phyloP scores from a whole-genome alignment of 2,329 filamentous ascomycete genomes.

The Chaetomium globosum region DNA sequence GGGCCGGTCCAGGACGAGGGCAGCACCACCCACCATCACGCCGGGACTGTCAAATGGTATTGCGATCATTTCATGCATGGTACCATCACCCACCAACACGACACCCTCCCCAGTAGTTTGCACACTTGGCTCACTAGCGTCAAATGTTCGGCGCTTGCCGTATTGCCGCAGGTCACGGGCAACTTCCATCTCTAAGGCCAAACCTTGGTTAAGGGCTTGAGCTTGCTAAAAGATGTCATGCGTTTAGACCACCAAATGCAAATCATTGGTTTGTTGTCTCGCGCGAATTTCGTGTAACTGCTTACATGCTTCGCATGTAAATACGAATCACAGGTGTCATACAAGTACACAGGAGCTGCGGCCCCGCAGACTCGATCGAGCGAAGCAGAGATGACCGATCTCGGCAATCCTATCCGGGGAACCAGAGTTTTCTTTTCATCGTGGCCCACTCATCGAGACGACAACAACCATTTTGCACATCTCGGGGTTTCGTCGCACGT shows the following conservation, averaged over 20 bases:
- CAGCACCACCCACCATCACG: not conserved
- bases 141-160: not conserved
- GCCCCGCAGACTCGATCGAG: conserved; percentile 9
- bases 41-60: not conserved
- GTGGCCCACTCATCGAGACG: not conserved
- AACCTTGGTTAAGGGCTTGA: not conserved
- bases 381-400: conserved; percentile 2
- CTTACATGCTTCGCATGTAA: too few relatives aligned
- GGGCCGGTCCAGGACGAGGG: not conserved
- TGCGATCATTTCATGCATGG: conserved; percentile 11
- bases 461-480: not conserved
- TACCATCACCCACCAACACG: not conserved
- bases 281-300: not conserved
- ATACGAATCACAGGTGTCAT: not conserved
- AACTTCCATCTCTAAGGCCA: too few relatives aligned
- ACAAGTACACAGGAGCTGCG: not conserved
- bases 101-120: not conserved
- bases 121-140: not conserved
- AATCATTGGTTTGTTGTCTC: conserved; percentile 5
- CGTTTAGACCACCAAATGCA: conserved; percentile 7
- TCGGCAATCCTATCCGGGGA: not conserved
- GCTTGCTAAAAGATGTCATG: not conserved
- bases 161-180: not conserved
- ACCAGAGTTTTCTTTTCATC: not conserved
- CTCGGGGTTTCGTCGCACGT: not conserved